These are phyloP conservation scores for Cutaneotrichosporon sp. DNA, from an alignment of 1,284 basidiomycete genomes.

Conservation along the genomic window DNA sequence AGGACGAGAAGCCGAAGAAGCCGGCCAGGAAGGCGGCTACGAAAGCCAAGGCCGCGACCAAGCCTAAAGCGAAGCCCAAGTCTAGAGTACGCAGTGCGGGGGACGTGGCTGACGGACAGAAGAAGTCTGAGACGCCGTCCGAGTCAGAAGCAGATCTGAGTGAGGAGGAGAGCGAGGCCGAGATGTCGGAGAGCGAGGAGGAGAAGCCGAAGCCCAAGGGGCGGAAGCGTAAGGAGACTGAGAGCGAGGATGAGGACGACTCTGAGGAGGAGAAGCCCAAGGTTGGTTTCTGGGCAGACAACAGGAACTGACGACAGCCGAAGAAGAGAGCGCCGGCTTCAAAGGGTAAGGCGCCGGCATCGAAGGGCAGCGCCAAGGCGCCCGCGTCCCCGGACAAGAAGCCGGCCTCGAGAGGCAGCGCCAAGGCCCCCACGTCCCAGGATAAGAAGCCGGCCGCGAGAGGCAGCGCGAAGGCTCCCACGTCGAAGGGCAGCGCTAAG, in stretches of 20 bases:
- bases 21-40: background rate
- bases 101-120: background rate
- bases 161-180: background rate
- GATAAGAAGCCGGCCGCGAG: no score
- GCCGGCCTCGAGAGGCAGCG: conserved; percentile 10
- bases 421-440: background rate
- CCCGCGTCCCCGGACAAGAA: background rate
- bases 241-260: conserved; percentile 9
- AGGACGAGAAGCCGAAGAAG: conserved; percentile 21
- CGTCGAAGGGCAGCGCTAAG: no score
- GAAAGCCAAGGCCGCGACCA: background rate
- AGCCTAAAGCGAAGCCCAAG: background rate
- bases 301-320: background rate
- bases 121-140: background rate
- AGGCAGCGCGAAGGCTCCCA: no score
- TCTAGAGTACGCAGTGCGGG: background rate
- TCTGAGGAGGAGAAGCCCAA: conserved; percentile 1
- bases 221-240: background rate
- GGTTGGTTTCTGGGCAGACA: background rate
- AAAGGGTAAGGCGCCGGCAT: conserved; percentile 3
- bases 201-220: background rate
- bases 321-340: background rate
- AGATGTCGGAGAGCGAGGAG: background rate
- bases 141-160: conserved; percentile 1
- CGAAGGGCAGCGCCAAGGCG: conserved; percentile 6